Base-by-base conservation (phyloP, 106 monocot genomes). In the Amphibolis antarctica region DNA sequence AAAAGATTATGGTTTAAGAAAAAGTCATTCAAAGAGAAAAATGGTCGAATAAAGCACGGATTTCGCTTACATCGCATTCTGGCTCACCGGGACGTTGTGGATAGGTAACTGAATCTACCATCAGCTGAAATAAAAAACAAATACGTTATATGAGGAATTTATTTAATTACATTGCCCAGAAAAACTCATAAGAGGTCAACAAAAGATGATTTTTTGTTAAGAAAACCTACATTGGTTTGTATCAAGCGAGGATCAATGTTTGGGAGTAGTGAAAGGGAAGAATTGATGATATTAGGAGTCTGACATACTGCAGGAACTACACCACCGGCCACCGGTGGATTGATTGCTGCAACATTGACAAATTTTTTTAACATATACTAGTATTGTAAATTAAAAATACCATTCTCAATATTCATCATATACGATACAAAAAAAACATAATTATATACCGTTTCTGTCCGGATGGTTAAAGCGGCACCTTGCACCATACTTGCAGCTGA, bases 401-500 rank as follows among this genome's bases (percentile, higher is more conserved):
- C 17, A 62, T 27, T 50, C 53, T 19, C 9, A 63, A 14, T 7
- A 22, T 67, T n/a, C 18, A 62, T 55, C 14, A 14, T n/a, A 13
- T 14, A 59, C 11, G 57, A 22, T 25, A 66, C 31, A 27, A 25
- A 28, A 55, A 21, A 61, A 43, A 43, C 60, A 61, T 42, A 42
- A 28, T 21, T 3, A 10, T 74, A 65, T 77, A 96, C 96, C 55
- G 48, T 46, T 71, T 73, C 81, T 76, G 9, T 98, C 98, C 51
- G 98, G 98, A 49, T 98, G 98, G 66, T 80, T 98, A 76, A 70
- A 98, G 31, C 98, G 80, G 53, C 98, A 98, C 46, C 60, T 65
- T 22, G 87, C 63, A 68, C 98, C 87, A 73, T 76, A 98, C 59
- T 91, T 98, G 82, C 98, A 98, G 76, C 98, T 96, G 81, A 53